Percentiles rank a stretch among this genome's conserved stretches.
Evolutionary conservation across 2,329 filamentous ascomycete species (phyloP).

Genomic region (Elsinoe necatrix): DNA sequence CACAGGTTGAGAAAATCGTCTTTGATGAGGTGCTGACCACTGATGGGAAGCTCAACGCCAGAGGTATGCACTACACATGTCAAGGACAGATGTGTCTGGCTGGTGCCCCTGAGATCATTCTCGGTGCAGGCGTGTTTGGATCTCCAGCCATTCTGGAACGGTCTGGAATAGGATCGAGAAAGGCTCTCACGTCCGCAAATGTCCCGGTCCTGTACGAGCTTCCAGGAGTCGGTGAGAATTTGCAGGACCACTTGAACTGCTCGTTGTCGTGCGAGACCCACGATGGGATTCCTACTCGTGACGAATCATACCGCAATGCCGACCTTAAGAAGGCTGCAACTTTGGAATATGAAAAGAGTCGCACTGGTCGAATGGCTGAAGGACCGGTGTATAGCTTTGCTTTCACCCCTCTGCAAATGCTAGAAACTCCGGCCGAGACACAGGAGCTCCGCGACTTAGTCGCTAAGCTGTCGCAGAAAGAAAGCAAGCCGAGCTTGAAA

Average conservation of each 20-base stretch:
- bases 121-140: constrained; percentile 72
- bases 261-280: constrained; percentile 21
- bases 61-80: constrained; percentile 35
- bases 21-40: constrained; percentile 14
- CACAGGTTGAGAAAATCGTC: constrained; percentile 18
- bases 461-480: constrained; percentile 15
- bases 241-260: constrained; percentile 49
- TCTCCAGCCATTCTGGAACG: constrained; percentile 59
- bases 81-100: constrained; percentile 30
- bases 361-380: constrained; percentile 15
- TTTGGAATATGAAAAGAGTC: constrained; percentile 30
- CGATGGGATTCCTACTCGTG: constrained; percentile 18
- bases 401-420: constrained; percentile 20
- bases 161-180: constrained; percentile 42
- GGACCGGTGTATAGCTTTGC: constrained; percentile 20
- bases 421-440: constrained; percentile 19
- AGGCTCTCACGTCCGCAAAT: constrained; percentile 38
- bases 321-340: constrained; percentile 50
- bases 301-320: constrained; percentile 11
- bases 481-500: constrained; percentile 15
- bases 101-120: constrained; percentile 56
- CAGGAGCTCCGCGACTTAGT: constrained; percentile 20
- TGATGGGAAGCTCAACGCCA: constrained; percentile 20
- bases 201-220: constrained; percentile 50
- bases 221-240: constrained; percentile 55